Percentiles rank a stretch among this genome's conserved stretches.
Conservation (phyloP, 2,329 filamentous ascomycete species). For the Sclerotinia glacialis region DNA sequence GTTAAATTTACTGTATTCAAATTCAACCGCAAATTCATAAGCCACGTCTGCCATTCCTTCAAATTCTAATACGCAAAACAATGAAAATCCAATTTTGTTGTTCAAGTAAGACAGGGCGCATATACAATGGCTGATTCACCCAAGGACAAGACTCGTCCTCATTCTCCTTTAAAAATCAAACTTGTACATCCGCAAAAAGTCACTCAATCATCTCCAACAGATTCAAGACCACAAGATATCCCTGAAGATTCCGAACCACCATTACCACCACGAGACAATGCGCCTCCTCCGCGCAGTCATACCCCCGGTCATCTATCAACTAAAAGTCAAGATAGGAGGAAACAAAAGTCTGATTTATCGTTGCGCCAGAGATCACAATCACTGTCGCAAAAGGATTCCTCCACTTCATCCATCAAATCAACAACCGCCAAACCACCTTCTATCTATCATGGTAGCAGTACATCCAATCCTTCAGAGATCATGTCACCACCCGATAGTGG, state of each 20-base stretch:
- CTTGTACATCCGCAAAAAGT: slow-evolving; percentile 56
- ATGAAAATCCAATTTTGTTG: slow-evolving; percentile 22
- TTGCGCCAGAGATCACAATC: slow-evolving; percentile 40
- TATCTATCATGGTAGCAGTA: slow-evolving; percentile 25
- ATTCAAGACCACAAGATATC: slow-evolving; percentile 39
- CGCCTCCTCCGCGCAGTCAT: slow-evolving; percentile 52
- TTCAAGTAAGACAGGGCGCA: slow-evolving; percentile 30
- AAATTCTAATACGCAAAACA: slow-evolving; percentile 17
- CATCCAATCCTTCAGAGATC: slow-evolving; percentile 27
- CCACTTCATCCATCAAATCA: slow-evolving; percentile 30
- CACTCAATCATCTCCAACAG: slow-evolving; percentile 42
- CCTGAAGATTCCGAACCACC: slow-evolving; percentile 42
- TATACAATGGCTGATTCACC: slow-evolving; percentile 39
- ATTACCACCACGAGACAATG: slow-evolving; percentile 34
- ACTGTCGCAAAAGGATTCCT: slow-evolving; percentile 35
- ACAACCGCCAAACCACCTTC: slow-evolving; percentile 28
- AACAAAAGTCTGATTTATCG: slow-evolving; percentile 36
- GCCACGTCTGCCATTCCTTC: slow-evolving; percentile 13
- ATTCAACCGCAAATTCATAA: slow-evolving; percentile 18
- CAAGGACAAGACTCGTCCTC: slow-evolving; percentile 38
- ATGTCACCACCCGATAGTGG: slow-evolving; percentile 28
- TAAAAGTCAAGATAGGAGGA: slow-evolving; percentile 48
- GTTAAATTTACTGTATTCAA: slow-evolving; percentile 14
- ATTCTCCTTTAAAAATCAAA: slow-evolving; percentile 44
- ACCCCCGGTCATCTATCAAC: slow-evolving; percentile 60